Conservation (phyloP, 805 yeast species). For the Yarrowia phangngaensis region DNA sequence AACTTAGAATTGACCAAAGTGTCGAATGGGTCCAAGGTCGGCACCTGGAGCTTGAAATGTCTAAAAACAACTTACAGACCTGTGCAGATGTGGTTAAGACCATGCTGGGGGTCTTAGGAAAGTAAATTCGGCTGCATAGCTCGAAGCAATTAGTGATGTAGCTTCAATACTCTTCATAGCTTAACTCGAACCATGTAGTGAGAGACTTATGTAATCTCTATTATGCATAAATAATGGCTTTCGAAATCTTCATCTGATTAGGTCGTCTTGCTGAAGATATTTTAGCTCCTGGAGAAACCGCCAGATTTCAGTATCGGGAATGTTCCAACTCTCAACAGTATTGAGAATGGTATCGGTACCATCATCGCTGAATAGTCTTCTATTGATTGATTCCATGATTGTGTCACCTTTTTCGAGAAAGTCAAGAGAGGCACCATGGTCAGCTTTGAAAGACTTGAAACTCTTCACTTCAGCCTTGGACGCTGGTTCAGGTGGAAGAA, state of each 20-base stretch:
- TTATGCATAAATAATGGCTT: too few species aligned
- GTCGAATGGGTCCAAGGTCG: constrained; percentile 20
- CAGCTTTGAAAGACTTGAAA: constrained; percentile 18
- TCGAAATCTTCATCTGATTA: not conserved
- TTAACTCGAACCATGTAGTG: not conserved
- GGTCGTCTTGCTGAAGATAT: constrained; percentile 1
- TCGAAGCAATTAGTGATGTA: not conserved
- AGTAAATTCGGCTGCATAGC: not conserved
- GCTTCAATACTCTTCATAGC: not conserved
- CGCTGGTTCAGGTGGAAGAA: constrained; percentile 1
- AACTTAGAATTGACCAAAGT: constrained; percentile 16
- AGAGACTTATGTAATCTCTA: too few species aligned
- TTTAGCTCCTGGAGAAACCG: constrained; percentile 21
- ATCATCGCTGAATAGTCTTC: constrained; percentile 3
- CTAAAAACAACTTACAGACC: constrained; percentile 21
- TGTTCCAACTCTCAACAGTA: constrained; percentile 24
- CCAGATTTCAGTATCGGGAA: constrained; percentile 25
- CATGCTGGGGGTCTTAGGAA: constrained; percentile 21
- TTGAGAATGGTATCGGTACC: constrained; percentile 17
- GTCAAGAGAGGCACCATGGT: constrained; percentile 7
- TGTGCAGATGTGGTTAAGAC: constrained; percentile 22
- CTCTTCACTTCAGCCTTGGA: constrained; percentile 7
- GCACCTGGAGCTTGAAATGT: constrained; percentile 24
- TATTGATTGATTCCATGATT: constrained; percentile 12
- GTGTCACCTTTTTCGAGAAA: constrained; percentile 12